Conservation (phyloP, 805 yeast species). For the Ogataea trehalophila region DNA sequence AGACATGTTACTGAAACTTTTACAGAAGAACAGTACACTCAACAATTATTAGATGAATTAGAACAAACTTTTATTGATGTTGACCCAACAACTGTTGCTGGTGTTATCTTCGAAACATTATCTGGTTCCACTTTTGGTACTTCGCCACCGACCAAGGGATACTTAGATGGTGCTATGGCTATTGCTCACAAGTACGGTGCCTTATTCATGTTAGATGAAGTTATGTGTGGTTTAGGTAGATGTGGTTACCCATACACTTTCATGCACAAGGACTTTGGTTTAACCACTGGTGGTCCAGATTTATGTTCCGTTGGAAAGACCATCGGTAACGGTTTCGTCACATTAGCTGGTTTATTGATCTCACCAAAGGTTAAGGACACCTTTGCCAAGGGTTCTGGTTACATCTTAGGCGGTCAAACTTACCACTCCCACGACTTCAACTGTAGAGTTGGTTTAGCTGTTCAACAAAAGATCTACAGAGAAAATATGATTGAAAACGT, state of each 20-base stretch:
- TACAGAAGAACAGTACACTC: constrained; percentile 36
- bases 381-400: constrained; percentile 36
- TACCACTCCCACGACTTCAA: constrained; percentile 45
- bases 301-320: constrained; percentile 46
- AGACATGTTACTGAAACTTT: constrained; percentile 28
- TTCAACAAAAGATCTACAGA: constrained; percentile 37
- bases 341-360: constrained; percentile 42
- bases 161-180: constrained; percentile 40
- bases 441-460: constrained; percentile 42
- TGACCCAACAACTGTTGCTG: constrained; percentile 41
- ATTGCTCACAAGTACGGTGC: constrained; percentile 50
- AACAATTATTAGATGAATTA: constrained; percentile 34
- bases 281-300: constrained; percentile 42
- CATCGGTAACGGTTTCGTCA: constrained; percentile 44
- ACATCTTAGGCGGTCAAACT: constrained; percentile 44
- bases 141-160: constrained; percentile 41
- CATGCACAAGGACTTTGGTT: constrained; percentile 43
- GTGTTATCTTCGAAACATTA: constrained; percentile 41
- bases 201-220: constrained; percentile 48
- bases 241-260: constrained; percentile 35
- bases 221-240: constrained; percentile 56
- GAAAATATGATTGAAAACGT: constrained; percentile 36
- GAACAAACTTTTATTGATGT: constrained; percentile 38
- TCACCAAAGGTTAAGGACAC: constrained; percentile 37
- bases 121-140: constrained; percentile 45